Evolutionary conservation across 2,329 filamentous ascomycete species (phyloP).

Genomic region (Huntiella abstrusa): DNA sequence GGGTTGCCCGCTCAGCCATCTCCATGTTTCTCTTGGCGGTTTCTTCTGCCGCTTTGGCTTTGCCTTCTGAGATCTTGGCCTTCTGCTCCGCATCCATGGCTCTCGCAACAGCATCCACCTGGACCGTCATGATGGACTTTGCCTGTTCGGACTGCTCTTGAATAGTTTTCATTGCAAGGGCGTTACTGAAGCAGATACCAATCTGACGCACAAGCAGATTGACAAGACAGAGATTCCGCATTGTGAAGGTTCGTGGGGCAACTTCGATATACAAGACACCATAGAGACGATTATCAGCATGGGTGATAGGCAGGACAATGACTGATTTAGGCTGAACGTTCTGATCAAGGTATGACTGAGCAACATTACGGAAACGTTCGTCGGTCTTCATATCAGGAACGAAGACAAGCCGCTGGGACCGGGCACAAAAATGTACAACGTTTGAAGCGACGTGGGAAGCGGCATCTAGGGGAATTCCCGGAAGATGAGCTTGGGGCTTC

Average conservation of each 20-base stretch:
- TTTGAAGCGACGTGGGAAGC: conserved; percentile 57
- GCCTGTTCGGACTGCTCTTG: conserved; percentile 66
- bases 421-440: conserved; percentile 56
- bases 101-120: conserved; percentile 47
- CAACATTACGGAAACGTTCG: conserved; percentile 61
- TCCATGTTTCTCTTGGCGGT: conserved; percentile 63
- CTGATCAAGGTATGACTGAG: conserved; percentile 45
- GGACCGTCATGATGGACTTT: conserved; percentile 56
- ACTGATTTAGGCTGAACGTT: conserved; percentile 55
- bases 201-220: conserved; percentile 65
- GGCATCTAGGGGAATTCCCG: conserved; percentile 43
- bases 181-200: conserved; percentile 51
- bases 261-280: conserved; percentile 62
- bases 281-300: conserved; percentile 50
- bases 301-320: conserved; percentile 62
- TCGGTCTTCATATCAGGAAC: conserved; percentile 55
- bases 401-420: conserved; percentile 59
- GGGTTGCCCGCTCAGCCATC: conserved; percentile 65
- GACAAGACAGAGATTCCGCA: conserved; percentile 47
- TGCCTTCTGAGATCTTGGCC: conserved; percentile 42
- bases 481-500: conserved; percentile 47
- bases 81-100: background rate
- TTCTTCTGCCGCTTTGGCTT: conserved; percentile 58
- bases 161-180: conserved; percentile 47
- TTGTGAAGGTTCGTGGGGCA: conserved; percentile 56